phyloP scores from a whole-genome alignment of 495 filamentous ascomycete genomes.

The Rhypophila decipiens region DNA sequence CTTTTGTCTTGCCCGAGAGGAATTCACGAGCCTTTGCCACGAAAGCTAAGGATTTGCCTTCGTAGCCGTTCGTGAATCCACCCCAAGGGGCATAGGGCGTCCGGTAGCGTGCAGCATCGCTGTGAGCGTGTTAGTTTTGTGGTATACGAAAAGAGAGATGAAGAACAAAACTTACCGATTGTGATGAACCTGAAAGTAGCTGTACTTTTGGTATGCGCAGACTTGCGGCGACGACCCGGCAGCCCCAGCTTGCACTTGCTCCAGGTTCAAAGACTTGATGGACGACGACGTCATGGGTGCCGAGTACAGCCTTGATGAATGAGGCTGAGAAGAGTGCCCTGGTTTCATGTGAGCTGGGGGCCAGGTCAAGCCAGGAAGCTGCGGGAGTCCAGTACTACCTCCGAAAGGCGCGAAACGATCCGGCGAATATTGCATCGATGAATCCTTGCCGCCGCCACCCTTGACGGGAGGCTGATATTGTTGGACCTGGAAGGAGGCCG shows the following conservation, averaged over 20 bases:
- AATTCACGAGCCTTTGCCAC: conserved; percentile 35
- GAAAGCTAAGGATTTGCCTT: conserved; percentile 42
- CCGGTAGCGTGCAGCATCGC: conserved; percentile 41
- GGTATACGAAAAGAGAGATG: not conserved
- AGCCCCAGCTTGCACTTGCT: conserved; percentile 8
- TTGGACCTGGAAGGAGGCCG: conserved; percentile 10
- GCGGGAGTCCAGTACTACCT: conserved; percentile 36
- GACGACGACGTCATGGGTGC: conserved; percentile 23
- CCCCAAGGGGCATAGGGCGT: conserved; percentile 46
- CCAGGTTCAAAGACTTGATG: conserved; percentile 20
- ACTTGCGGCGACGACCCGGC: conserved; percentile 14
- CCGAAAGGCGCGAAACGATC: conserved; percentile 32
- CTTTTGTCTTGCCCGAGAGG: conserved; percentile 20
- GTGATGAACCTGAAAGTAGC: conserved; percentile 46
- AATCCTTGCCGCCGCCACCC: conserved; percentile 12
- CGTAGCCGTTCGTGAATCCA: conserved; percentile 52
- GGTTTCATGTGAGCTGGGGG: conserved; percentile 32
- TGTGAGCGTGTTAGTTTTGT: conserved; percentile 16
- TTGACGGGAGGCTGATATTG: conserved; percentile 13
- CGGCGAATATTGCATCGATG: conserved; percentile 18
- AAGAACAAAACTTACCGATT: conserved; percentile 28
- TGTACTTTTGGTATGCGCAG: conserved; percentile 37
- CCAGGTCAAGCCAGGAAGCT: conserved; percentile 31
- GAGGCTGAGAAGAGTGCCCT: conserved; percentile 27
- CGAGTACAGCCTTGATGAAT: conserved; percentile 12